A percentile compares a stretch with the other conserved stretches of the same genome.
Evolutionary conservation across 257 asterid genomes (phyloP).

Genomic region (Solanum chmielewskii): DNA sequence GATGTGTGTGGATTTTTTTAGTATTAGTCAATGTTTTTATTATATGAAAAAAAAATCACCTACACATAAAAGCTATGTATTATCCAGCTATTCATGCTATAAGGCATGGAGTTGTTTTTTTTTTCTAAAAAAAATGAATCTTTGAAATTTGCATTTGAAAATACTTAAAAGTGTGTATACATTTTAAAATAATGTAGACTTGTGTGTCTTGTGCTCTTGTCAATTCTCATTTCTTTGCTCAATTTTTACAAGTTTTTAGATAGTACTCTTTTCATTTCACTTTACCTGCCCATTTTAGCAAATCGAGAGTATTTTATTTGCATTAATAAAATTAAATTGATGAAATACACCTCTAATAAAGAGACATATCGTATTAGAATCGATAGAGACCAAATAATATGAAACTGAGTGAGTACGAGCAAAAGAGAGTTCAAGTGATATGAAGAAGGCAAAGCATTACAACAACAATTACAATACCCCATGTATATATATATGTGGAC

Average conservation of each 20-base stretch:
- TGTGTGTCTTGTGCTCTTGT: not conserved
- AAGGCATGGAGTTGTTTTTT: not conserved
- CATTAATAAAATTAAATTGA: no score
- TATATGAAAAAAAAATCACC: not conserved
- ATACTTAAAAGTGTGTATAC: not conserved
- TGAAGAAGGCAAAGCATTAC: not conserved
- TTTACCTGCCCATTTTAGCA: no score
- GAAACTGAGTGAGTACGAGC: no score
- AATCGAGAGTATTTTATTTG: no score
- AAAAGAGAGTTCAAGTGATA: no score
- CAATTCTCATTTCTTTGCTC: not conserved
- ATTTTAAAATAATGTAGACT: not conserved
- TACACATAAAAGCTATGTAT: not conserved
- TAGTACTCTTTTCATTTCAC: not conserved
- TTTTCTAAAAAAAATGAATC: not conserved
- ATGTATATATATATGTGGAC: not conserved
- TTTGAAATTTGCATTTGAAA: not conserved
- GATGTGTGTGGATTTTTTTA: not conserved
- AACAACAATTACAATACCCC: not conserved
- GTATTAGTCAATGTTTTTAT: not conserved
- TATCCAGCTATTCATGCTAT: not conserved
- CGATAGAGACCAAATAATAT: no score
- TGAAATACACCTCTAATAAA: no score
- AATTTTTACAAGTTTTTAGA: not conserved
- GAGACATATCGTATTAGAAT: not conserved